Base-by-base conservation (phyloP, 352 stramenopile species). In the Thalassiosira hispida region DNA sequence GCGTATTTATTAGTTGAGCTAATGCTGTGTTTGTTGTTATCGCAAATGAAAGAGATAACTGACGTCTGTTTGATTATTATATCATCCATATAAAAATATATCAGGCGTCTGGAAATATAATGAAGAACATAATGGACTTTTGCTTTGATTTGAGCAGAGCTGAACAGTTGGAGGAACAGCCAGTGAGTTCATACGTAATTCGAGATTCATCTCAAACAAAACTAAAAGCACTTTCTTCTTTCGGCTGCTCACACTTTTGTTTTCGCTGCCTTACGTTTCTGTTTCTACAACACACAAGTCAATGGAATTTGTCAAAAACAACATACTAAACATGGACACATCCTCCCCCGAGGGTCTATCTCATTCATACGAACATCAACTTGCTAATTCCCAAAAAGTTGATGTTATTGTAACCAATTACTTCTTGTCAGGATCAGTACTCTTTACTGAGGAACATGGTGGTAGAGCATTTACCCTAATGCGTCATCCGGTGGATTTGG, bases 61-160 rank as follows among this genome's bases (percentile, higher is more conserved):
- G n/a, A 40, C 60, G 8, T 38, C 22, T 29, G 35, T 16, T 1
- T 40, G 31, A 38, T 49, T 14, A 11, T 47, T 9, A 2, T 61
- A 51, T 44, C 52, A 31, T 46, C 18, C 23, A 22, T 52, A 33
- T 66, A 40, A 7, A 12, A 18, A 53, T 62, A 57, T 11, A 7
- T 22, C 25, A 72, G 71, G 56, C 64, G 18, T 53, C 57, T 4
- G 64, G 73, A 51, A 71, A 44, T 20, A 76, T 55, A 16, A 64
- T 72, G 38, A 76, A 83, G 42, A 74, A 83, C 56, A 74, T 83
- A 0, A 69, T 83, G 62, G 74, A 83, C 42, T 78, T 78, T 57
- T 83, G 74, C 31, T 83, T 83, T 22, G 46, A 73, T 63, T 55
- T 83, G 49, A 78, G 61, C 35, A 59, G 74, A 9, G 67, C 66